Percentiles rank a stretch among this genome's conserved stretches.
Evolutionary conservation across 768 basidiomycete species (phyloP).

Genomic region (Agaricus sinodeliciosus): DNA sequence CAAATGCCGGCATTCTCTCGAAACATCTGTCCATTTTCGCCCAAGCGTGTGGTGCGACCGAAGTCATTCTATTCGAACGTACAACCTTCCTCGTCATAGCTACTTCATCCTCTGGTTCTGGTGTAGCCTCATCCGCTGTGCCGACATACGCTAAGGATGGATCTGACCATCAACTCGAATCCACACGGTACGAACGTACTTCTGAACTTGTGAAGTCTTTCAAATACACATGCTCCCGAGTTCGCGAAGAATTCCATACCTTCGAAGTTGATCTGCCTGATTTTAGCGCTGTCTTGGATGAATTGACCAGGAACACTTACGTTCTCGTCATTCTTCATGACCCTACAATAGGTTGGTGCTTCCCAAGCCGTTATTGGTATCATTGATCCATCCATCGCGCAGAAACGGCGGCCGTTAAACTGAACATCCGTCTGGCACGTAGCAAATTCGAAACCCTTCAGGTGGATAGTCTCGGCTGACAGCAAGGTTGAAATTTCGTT

Average conservation of each 20-base stretch:
- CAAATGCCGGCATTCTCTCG: constrained; percentile 86
- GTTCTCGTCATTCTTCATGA: constrained; percentile 86
- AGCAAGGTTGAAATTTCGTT: not conserved
- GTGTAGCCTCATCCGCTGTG: constrained; percentile 22
- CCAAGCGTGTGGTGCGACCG: constrained; percentile 80
- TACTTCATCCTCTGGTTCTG: constrained; percentile 51
- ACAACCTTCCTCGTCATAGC: constrained; percentile 98
- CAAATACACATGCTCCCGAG: constrained; percentile 83
- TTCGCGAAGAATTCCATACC: constrained; percentile 79
- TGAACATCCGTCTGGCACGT: constrained; percentile 84
- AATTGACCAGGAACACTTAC: constrained; percentile 91
- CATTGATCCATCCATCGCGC: constrained; percentile 8
- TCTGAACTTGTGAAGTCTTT: constrained; percentile 95
- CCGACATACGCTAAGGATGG: constrained; percentile 20
- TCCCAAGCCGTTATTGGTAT: constrained; percentile 1
- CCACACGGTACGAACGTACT: constrained; percentile 79
- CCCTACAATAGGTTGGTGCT: constrained; percentile 69
- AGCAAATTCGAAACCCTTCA: constrained; percentile 88
- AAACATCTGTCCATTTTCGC: constrained; percentile 85
- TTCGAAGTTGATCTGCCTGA: constrained; percentile 82
- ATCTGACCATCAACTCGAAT: constrained; percentile 40
- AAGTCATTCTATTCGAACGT: constrained; percentile 93
- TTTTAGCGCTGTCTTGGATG: constrained; percentile 86
- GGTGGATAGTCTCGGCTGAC: constrained; percentile 46
- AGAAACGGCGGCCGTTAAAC: constrained; percentile 85